Conservation (phyloP, 495 filamentous ascomycete species). For the Niebla homalea region DNA sequence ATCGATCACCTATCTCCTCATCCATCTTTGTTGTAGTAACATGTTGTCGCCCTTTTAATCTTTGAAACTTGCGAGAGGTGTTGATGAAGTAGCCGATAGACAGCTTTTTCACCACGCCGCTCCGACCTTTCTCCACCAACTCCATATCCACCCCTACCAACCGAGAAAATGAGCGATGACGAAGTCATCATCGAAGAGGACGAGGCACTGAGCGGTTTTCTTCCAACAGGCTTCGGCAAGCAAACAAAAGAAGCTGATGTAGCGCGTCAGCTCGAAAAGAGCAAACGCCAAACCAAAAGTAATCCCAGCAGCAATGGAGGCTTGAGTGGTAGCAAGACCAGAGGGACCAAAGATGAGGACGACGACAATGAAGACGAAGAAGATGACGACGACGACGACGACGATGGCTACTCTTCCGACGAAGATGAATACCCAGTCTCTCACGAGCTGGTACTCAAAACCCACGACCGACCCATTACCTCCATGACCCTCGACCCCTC, state of each 20-base stretch:
- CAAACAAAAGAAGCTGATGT: slow-evolving; percentile 59
- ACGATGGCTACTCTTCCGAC: slow-evolving; percentile 52
- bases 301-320: slow-evolving; percentile 18
- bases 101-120: too few species aligned
- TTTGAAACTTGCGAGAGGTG: too few species aligned
- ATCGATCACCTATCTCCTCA: too few species aligned
- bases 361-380: slow-evolving; percentile 33
- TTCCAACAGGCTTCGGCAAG: slow-evolving; percentile 81
- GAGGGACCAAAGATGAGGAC: slow-evolving; percentile 18
- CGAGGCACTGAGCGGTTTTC: slow-evolving; percentile 68
- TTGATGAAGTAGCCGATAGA: too few species aligned
- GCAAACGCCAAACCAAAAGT: slow-evolving; percentile 43
- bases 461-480: slow-evolving; percentile 81
- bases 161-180: slow-evolving; percentile 40
- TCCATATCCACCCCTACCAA: neutral
- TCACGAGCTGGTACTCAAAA: slow-evolving; percentile 82
- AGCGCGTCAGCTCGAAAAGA: slow-evolving; percentile 63
- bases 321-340: slow-evolving; percentile 13
- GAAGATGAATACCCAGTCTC: slow-evolving; percentile 88
- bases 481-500: slow-evolving; percentile 71
- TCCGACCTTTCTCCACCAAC: too few species aligned
- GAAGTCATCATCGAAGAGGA: slow-evolving; percentile 49
- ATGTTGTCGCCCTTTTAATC: too few species aligned
- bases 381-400: slow-evolving; percentile 41
- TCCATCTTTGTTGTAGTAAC: too few species aligned